phyloP scores from a whole-genome alignment of 148 eudicot genomes.

The Suaeda aralocaspica region DNA sequence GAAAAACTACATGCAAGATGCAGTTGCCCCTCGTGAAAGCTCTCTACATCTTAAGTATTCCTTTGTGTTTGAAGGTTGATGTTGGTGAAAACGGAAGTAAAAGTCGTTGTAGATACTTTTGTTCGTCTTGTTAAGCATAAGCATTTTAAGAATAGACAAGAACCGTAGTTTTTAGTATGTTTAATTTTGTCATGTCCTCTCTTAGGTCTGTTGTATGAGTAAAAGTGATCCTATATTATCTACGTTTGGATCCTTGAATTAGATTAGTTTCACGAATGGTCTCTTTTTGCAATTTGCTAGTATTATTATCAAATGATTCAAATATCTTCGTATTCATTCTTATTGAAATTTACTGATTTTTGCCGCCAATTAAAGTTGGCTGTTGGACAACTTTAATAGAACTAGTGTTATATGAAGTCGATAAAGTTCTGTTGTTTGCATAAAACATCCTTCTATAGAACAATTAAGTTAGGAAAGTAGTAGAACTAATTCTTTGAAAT shows the following conservation, averaged over 20 bases:
- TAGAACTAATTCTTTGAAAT: no score
- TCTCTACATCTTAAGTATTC: constrained; percentile 1
- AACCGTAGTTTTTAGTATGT: constrained; percentile 11
- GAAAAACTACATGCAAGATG: background rate
- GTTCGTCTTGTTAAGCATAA: constrained; percentile 13
- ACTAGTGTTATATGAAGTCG: no score
- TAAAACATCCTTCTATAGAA: no score
- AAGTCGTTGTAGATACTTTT: constrained; percentile 28
- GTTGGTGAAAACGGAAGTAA: constrained; percentile 17
- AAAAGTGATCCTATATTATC: background rate
- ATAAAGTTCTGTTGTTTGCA: no score
- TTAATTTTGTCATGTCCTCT: constrained; percentile 4
- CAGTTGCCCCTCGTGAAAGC: background rate
- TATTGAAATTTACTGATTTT: no score
- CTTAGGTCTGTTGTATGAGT: constrained; percentile 26
- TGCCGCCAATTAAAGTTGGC: no score
- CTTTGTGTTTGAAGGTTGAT: constrained; percentile 16
- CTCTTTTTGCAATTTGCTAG: background rate
- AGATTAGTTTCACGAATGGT: background rate
- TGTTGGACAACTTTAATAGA: no score
- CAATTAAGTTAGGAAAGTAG: no score
- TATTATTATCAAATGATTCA: background rate
- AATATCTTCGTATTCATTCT: no score
- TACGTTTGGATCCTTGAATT: background rate
- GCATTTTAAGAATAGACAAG: constrained; percentile 10